These are phyloP conservation scores for Dillenia turbinata DNA, from an alignment of 164 flowering plant genomes.

Conservation along the genomic window DNA sequence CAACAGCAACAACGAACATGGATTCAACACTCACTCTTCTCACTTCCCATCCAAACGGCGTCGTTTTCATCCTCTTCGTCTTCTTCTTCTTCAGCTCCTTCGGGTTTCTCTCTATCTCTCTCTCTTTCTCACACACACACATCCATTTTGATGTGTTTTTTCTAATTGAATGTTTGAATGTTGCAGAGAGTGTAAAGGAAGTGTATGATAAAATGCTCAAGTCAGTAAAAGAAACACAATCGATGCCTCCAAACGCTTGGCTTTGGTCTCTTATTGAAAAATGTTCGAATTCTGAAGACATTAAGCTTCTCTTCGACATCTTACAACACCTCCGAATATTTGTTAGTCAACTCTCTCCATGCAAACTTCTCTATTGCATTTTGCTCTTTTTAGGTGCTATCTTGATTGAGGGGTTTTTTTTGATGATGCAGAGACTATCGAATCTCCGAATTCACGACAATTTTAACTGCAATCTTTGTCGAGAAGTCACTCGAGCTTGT, in stretches of 20 bases:
- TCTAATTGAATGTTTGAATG: neutral
- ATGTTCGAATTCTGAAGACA: conserved; percentile 61
- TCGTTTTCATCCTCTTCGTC: neutral
- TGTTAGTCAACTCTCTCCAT: conserved; percentile 43
- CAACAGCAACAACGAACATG: conserved; percentile 1
- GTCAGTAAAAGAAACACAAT: conserved; percentile 42
- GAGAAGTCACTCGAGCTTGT: conserved; percentile 79
- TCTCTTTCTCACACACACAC: neutral
- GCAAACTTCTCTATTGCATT: neutral
- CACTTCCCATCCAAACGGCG: conserved; percentile 10
- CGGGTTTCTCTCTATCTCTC: neutral
- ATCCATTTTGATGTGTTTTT: neutral
- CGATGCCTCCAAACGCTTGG: conserved; percentile 85
- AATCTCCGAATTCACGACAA: conserved; percentile 79
- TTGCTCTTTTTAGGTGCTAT: neutral
- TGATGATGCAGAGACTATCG: conserved; percentile 69
- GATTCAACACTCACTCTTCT: conserved; percentile 9
- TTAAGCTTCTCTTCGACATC: conserved; percentile 63
- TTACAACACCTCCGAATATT: conserved; percentile 66
- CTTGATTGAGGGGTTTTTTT: neutral
- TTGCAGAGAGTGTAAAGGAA: conserved; percentile 69
- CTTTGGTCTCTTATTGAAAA: conserved; percentile 68
- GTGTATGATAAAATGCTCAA: conserved; percentile 58
- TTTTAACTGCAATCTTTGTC: conserved; percentile 71
- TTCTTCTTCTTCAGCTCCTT: neutral